Evolutionary conservation across 257 asterid genomes (phyloP), one percentile per base, ranked within the genome.

Genomic region (Rhazya stricta): DNA sequence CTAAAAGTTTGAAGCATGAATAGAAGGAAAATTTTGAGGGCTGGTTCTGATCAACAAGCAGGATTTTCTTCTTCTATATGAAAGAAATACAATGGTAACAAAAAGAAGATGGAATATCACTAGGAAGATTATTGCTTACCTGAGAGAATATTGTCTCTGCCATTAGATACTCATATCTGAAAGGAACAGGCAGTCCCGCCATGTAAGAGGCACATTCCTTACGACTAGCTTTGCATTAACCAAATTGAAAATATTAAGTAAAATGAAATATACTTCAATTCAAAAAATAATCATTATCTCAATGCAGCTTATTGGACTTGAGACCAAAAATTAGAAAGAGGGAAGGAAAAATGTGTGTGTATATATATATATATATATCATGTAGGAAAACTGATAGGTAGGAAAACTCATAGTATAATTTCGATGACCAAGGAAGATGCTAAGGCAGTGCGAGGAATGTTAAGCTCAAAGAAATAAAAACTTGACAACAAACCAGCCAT

Each of bases 61-160:
- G 34, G 19, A 36, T 10, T 32, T 4, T 58, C 69, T 27, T 27
- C 13, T 60, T 63, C 39, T 25, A 3, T 9, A 5, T 54, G 67
- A n/a, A 41, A 41, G 23, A 53, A 41, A 12, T n/a, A 27, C 18
- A 25, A 73, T 18, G 25, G n/a, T n/a, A 5, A 51, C 53, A 21
- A 45, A 12, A 74, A 34, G 2, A 0, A 34, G 29, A 3, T 1
- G 9, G 18, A 16, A 43, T 32, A 37, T 27, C 9, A 63, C 29
- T 0, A 43, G 45, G 45, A 69, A 41, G 30, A 32, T 34, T 57
- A 61, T 37, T 60, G 15, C 41, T 73, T 86, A 95, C 99, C 98
- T 95, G 99, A 72, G 99, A 95, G 78, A 95, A 92, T 85, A 95
- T 92, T 53, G 99, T 92, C 90, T 95, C 99, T 54, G 97, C 98